Evolutionary conservation across 805 yeast genomes (phyloP), one percentile per base, ranked within the genome.

Genomic region (Suhomyces tanzawaensis): DNA sequence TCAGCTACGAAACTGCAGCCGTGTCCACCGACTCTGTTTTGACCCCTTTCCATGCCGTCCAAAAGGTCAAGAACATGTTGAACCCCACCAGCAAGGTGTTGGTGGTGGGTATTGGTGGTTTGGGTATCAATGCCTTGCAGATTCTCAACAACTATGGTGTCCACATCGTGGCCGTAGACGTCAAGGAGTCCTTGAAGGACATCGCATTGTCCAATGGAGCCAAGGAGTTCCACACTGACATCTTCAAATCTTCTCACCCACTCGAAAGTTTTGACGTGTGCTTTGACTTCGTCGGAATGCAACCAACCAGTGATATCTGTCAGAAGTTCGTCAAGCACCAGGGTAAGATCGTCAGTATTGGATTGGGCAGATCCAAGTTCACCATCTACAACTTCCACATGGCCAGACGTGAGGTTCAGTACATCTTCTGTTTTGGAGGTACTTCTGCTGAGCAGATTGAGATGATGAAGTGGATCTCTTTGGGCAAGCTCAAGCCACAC

Each of bases 401-500:
- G 38, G 72, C 73, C 11, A 42, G 66, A 32, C 57, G 72, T 40
- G 77, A 73, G 47, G 58, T 67, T 19, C 56, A 60, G 34, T 44
- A 71, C 28, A 48, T 61, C 23, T 69, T 63, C 43, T 58, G 64
- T 30, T 68, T 69, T 45, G 75, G 77, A 24, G 79, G 79, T 17
- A 62, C 64, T 11, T 63, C 71, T 1, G 45, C 49, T 7, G 76
- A 73, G 35, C 74, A 69, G 44, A 46, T 50, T 17, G 76, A 72
- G 39, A 58, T 66, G 24, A 57, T 74, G 61, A 51, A 63, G 22
- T 66, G 74, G 71, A 57, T 72, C 21, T 45, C 57, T 2, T 42
- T 46, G 31, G 76, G 76, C 3, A 58, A 49, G 29, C 54, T 73
- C 31, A 60, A 52, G 21, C 77, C 77, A 1, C 44, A 60, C 12